A percentile compares a stretch with the other conserved stretches of the same genome.
phyloP scores from a whole-genome alignment of 2,329 filamentous ascomycete species.

The Talaromyces sp. region DNA sequence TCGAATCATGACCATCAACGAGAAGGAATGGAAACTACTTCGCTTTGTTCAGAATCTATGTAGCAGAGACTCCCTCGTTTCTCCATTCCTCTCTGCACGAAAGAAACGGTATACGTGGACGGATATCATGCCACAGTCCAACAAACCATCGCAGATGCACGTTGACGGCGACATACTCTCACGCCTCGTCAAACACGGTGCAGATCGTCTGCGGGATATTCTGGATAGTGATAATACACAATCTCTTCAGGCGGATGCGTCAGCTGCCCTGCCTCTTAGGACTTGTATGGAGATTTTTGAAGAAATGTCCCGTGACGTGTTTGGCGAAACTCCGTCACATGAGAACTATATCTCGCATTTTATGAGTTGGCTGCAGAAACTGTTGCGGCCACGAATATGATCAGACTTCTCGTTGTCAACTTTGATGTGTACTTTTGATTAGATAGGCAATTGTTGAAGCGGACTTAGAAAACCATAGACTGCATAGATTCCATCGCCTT shows the following conservation, averaged over 20 bases:
- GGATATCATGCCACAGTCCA: constrained; percentile 33
- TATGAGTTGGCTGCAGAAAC: constrained; percentile 29
- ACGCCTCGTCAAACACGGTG: constrained; percentile 45
- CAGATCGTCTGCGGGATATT: constrained; percentile 23
- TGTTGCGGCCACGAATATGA: constrained; percentile 21
- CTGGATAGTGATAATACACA: constrained; percentile 19
- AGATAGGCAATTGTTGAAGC: not conserved
- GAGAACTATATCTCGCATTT: constrained; percentile 21
- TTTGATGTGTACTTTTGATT: not conserved
- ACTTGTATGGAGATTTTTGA: constrained; percentile 38
- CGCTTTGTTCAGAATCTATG: constrained; percentile 67
- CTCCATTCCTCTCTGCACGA: constrained; percentile 41
- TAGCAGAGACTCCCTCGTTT: constrained; percentile 42
- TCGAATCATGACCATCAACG: constrained; percentile 61
- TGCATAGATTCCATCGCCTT: too few species aligned
- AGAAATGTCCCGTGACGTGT: constrained; percentile 27
- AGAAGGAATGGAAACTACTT: constrained; percentile 61
- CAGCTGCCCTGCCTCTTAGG: constrained; percentile 8
- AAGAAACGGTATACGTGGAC: constrained; percentile 20
- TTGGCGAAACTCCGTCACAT: constrained; percentile 44
- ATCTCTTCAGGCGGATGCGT: not conserved
- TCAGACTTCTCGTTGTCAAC: not conserved
- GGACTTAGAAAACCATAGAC: not conserved
- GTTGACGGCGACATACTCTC: constrained; percentile 62
- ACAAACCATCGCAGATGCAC: constrained; percentile 50